A percentile compares a stretch with the other conserved stretches of the same genome.
These are phyloP conservation scores for Yarrowia galli DNA, from an alignment of 1,139 yeast species.

Conservation along the genomic window DNA sequence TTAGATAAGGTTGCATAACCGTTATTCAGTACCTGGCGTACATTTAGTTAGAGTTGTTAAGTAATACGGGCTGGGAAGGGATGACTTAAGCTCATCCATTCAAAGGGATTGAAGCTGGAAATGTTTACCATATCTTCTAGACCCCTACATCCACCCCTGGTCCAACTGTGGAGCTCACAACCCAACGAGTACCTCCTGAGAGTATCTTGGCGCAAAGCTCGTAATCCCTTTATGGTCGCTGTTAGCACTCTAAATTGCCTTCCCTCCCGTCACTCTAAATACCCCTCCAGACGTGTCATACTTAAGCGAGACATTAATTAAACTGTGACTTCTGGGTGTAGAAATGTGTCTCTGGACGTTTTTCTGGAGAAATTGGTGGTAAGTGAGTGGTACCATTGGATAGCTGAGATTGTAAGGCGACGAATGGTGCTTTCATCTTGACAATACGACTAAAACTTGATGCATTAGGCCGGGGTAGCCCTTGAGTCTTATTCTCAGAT, in stretches of 20 bases:
- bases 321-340: neutral
- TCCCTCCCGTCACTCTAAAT: conserved; percentile 2
- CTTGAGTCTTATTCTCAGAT: too few species aligned
- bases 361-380: too few species aligned
- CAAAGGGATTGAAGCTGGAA: neutral
- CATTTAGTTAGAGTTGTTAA: conserved; percentile 2
- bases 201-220: neutral
- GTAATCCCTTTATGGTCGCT: neutral
- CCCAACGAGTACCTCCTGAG: neutral
- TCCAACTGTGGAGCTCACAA: too few species aligned
- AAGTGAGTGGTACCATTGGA: too few species aligned
- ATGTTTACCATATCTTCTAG: neutral
- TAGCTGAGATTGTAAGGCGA: neutral
- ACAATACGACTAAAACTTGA: too few species aligned
- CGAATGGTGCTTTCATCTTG: neutral
- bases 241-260: neutral
- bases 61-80: neutral
- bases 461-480: too few species aligned
- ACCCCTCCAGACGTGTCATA: neutral
- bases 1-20: conserved; percentile 21
- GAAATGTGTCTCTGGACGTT: neutral
- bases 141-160: neutral
- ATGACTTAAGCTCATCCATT: neutral
- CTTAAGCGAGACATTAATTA: conserved; percentile 24
- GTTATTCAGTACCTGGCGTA: neutral